A percentile compares a stretch with the other conserved stretches of the same genome.
phyloP scores from a whole-genome alignment of 148 eudicot genomes.

The Nepenthes mirabilis region DNA sequence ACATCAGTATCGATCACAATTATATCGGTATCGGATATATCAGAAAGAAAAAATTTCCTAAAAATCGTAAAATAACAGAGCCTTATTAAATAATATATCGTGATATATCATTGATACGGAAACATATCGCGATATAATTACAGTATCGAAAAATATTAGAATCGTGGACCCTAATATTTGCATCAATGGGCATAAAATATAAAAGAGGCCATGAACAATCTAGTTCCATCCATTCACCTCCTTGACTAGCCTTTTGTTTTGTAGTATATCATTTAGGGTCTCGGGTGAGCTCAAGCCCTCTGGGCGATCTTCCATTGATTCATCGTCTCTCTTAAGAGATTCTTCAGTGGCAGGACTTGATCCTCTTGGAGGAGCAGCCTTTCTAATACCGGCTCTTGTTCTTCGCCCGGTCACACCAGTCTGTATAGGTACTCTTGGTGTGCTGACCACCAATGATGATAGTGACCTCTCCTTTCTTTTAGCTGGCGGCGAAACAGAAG shows the following conservation, averaged over 20 bases:
- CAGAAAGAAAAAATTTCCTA: not conserved
- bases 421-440: constrained; percentile 69
- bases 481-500: constrained; percentile 44
- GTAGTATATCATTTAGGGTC: constrained; percentile 50
- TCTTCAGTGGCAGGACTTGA: constrained; percentile 49
- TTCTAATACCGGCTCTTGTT: constrained; percentile 55
- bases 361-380: constrained; percentile 38
- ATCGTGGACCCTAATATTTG: no score
- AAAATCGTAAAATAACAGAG: not conserved
- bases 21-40: no score
- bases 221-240: constrained; percentile 25
- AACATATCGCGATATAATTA: no score
- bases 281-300: constrained; percentile 77
- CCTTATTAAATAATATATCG: no score
- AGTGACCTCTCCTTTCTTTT: constrained; percentile 95
- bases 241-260: constrained; percentile 31
- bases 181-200: no score
- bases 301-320: constrained; percentile 38
- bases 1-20: no score
- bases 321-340: constrained; percentile 50
- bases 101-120: no score
- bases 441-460: constrained; percentile 70
- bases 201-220: not conserved
- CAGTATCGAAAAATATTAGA: no score
- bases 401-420: constrained; percentile 72